Conservation (phyloP, 2,329 filamentous ascomycete genomes). For the Thelonectria discophora region DNA sequence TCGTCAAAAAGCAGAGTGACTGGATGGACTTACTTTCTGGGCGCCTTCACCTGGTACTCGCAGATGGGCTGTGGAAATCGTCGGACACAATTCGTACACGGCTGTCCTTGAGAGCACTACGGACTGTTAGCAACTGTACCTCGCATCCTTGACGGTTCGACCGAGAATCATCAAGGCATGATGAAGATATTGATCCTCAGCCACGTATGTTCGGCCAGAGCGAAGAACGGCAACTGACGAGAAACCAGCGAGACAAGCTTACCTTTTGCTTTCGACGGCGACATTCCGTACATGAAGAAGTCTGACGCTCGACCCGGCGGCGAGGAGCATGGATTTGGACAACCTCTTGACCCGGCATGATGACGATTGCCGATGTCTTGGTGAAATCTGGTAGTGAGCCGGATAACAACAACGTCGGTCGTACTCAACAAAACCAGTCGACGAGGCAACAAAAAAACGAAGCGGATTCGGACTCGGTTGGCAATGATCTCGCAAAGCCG, state of each 20-base stretch:
- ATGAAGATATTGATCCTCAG: background rate
- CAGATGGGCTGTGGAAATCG: constrained; percentile 62
- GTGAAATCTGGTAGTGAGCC: background rate
- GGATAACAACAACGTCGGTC: background rate
- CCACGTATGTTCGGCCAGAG: background rate
- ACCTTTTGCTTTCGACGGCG: constrained; percentile 63
- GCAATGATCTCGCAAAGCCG: constrained; percentile 3
- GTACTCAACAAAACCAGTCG: background rate
- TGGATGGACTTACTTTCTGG: constrained; percentile 31
- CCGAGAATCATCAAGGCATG: background rate
- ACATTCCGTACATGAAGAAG: constrained; percentile 61
- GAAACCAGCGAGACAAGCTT: constrained; percentile 18
- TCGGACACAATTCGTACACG: constrained; percentile 62
- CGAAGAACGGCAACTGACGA: background rate
- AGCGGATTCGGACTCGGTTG: background rate
- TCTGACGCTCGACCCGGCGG: constrained; percentile 40
- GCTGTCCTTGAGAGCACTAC: constrained; percentile 63
- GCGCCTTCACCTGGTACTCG: constrained; percentile 52
- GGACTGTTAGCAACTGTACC: constrained; percentile 19
- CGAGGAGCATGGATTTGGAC: constrained; percentile 34
- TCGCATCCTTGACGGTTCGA: background rate
- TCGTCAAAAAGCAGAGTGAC: no score
- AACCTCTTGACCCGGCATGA: constrained; percentile 30
- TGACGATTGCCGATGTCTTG: constrained; percentile 25
- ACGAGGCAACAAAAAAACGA: background rate